A percentile compares a stretch with the other conserved stretches of the same genome.
Conservation (phyloP, 1,284 basidiomycete species). For the Trichosporon coremiiforme region DNA sequence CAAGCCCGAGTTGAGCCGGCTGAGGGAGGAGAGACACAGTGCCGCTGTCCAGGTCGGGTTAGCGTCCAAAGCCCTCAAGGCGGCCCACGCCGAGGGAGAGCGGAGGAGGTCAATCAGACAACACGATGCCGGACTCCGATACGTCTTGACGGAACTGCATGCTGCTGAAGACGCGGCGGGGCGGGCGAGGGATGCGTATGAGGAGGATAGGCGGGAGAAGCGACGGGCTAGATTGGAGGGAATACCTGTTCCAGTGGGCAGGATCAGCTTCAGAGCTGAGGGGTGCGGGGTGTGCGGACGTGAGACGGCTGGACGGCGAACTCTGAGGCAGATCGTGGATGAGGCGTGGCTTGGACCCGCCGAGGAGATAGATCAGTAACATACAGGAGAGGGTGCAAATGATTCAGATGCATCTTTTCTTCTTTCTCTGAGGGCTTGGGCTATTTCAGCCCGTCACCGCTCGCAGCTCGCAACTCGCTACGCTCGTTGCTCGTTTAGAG, state of each 20-base stretch:
- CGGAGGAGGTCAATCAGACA: not conserved
- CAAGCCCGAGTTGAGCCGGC: not conserved
- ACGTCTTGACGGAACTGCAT: not conserved
- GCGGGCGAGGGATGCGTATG: not conserved
- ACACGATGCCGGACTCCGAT: not conserved
- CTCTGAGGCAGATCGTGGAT: not conserved
- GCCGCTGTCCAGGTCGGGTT: not conserved
- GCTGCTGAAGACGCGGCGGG: not conserved
- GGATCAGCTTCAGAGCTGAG: not conserved
- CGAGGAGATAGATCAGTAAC: not conserved
- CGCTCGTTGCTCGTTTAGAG: not conserved
- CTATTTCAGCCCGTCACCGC: not conserved
- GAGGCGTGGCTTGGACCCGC: slow-evolving; percentile 10
- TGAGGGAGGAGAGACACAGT: not conserved
- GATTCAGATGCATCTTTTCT: not conserved
- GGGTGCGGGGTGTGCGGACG: not conserved
- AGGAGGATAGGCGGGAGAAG: not conserved
- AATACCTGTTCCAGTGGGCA: not conserved
- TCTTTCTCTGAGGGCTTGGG: not conserved
- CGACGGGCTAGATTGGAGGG: not conserved
- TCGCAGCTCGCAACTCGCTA: slow-evolving; percentile 15
- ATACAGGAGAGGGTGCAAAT: not conserved
- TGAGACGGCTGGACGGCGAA: not conserved
- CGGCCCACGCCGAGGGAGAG: not conserved
- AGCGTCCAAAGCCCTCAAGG: not conserved